Percentiles rank a stretch among this genome's conserved stretches.
phyloP scores from a whole-genome alignment of 352 stramenopile species.

The Pythium volutum region DNA sequence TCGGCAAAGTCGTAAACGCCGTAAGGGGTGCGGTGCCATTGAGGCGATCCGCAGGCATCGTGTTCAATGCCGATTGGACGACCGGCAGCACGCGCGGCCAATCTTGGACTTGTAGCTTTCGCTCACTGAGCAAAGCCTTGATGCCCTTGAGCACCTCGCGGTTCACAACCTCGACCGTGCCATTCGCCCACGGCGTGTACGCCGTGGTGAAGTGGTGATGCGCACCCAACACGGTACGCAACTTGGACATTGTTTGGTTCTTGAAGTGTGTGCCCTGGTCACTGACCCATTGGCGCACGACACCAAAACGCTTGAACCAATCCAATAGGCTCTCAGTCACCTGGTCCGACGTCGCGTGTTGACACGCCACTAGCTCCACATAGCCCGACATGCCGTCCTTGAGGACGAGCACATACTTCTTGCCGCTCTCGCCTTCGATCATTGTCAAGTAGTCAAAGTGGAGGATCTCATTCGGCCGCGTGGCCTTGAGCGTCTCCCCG shows the following conservation, averaged over 20 bases:
- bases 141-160: constrained; percentile 18
- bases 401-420: constrained; percentile 12
- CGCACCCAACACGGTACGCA: constrained; percentile 12
- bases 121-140: constrained; percentile 9
- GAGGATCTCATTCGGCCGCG: too few species aligned
- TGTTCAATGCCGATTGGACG: constrained; percentile 17
- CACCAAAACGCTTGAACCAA: constrained; percentile 34
- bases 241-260: constrained; percentile 22
- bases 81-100: constrained; percentile 14
- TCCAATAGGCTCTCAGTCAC: constrained; percentile 4
- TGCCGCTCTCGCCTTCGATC: neutral
- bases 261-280: constrained; percentile 32
- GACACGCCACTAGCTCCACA: constrained; percentile 8
- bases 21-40: constrained; percentile 5
- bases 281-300: constrained; percentile 25
- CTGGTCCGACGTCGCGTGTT: neutral
- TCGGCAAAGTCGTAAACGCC: constrained; percentile 16
- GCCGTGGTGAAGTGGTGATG: constrained; percentile 29
- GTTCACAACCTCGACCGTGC: constrained; percentile 31
- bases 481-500: too few species aligned
- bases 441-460: constrained; percentile 30
- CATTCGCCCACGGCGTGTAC: constrained; percentile 35
- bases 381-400: constrained; percentile 13
- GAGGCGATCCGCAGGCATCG: neutral
- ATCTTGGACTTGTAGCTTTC: neutral